Conservation (phyloP, 768 basidiomycete genomes). For the Leccinum boreale region DNA sequence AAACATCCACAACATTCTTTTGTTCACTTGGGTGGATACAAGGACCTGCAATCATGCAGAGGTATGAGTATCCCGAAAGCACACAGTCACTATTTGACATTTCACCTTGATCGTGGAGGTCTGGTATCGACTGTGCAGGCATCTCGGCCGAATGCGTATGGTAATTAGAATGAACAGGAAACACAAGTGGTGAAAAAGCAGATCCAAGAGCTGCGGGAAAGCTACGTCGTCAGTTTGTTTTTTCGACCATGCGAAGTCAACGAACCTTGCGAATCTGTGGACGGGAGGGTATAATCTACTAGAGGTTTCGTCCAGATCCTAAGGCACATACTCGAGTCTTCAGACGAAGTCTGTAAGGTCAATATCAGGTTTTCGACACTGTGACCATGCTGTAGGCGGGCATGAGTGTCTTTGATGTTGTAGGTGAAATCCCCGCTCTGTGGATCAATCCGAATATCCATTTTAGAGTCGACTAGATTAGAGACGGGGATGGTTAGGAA, state of each 20-base stretch:
- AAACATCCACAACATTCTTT: background rate
- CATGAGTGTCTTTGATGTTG: background rate
- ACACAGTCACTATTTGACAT: background rate
- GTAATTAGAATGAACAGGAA: background rate
- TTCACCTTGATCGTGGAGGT: background rate
- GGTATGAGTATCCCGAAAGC: background rate
- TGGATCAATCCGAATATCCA: background rate
- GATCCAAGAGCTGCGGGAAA: background rate
- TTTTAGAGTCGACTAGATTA: background rate
- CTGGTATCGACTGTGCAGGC: background rate
- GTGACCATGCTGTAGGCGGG: background rate
- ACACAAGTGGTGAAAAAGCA: background rate
- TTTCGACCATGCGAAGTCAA: background rate
- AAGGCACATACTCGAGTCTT: background rate
- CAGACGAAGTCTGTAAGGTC: background rate
- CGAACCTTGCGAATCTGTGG: background rate
- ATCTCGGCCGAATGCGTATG: background rate
- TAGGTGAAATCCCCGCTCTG: background rate
- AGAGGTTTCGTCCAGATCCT: background rate
- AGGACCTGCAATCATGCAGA: background rate
- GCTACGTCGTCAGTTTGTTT: background rate
- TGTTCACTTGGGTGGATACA: background rate
- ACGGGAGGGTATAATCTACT: background rate
- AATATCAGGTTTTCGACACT: background rate
- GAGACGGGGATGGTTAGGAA: background rate